phyloP scores from a whole-genome alignment of 768 basidiomycete genomes.

The Botryobasidium botryosum region DNA sequence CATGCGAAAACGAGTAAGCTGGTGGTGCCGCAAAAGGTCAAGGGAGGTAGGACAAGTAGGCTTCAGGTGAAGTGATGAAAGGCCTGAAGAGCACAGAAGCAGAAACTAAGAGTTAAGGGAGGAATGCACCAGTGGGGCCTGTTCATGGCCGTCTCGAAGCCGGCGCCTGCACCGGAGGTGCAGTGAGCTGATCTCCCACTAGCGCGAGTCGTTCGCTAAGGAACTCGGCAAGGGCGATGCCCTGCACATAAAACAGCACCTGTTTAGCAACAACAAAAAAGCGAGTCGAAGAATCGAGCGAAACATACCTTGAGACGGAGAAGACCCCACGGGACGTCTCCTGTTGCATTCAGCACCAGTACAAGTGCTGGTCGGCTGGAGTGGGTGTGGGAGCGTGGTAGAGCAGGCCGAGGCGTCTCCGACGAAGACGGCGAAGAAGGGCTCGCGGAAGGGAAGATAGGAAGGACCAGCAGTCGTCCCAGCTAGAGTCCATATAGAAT shows the following conservation, averaged over 20 bases:
- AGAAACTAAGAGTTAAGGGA: too few species aligned
- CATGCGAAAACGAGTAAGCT: too few species aligned
- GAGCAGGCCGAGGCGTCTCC: background rate
- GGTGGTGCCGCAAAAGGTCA: too few species aligned
- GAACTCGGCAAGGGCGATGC: background rate
- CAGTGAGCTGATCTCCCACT: background rate
- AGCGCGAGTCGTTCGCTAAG: background rate
- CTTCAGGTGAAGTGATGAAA: too few species aligned
- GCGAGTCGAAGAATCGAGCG: background rate
- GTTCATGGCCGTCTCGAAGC: too few species aligned
- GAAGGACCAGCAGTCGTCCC: constrained; percentile 9
- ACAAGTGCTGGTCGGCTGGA: constrained; percentile 3
- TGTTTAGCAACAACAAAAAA: background rate
- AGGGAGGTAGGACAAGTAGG: too few species aligned
- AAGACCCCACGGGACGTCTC: constrained; percentile 10
- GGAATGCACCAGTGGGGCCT: too few species aligned
- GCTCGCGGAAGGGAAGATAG: constrained; percentile 1
- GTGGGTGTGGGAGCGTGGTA: background rate
- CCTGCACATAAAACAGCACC: background rate
- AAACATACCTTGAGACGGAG: constrained; percentile 8
- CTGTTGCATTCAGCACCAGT: constrained; percentile 6
- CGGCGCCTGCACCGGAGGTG: too few species aligned
- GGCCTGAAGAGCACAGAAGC: too few species aligned
- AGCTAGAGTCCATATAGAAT: constrained; percentile 4
- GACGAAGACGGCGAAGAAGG: background rate